A percentile compares a stretch with the other conserved stretches of the same genome.
phyloP scores from a whole-genome alignment of 306 rosid genomes.

The Vigna angularis region DNA sequence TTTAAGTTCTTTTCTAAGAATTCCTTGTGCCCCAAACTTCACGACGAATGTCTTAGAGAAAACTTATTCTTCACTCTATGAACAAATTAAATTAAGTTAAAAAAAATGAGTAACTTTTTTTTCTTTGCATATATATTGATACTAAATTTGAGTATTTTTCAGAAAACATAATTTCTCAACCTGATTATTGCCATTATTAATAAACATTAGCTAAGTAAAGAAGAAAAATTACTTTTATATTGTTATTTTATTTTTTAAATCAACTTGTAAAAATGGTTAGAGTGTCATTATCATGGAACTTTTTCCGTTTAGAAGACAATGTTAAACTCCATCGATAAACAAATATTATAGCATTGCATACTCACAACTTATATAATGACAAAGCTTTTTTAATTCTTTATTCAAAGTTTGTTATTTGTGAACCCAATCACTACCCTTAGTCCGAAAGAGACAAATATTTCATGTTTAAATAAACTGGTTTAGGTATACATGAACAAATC shows the following conservation, averaged over 20 bases:
- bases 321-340: background rate
- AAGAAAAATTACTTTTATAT: background rate
- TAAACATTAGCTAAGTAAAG: no score
- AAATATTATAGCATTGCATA: background rate
- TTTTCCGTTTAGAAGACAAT: conserved; percentile 31
- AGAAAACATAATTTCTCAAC: no score
- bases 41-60: no score
- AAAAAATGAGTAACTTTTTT: no score
- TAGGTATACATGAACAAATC: conserved; percentile 58
- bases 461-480: conserved; percentile 47
- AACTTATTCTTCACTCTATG: no score
- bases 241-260: background rate
- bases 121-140: no score
- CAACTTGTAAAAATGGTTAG: conserved; percentile 13
- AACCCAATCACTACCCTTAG: conserved; percentile 24
- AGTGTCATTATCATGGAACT: conserved; percentile 36
- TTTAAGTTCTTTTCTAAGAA: no score
- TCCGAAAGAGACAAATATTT: conserved; percentile 33
- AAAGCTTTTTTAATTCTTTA: background rate
- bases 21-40: no score
- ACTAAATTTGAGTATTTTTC: no score
- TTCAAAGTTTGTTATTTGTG: conserved; percentile 23
- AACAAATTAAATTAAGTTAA: no score
- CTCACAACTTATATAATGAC: background rate
- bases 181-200: no score